Percentiles rank a stretch among this genome's conserved stretches.
Conservation (phyloP, 371 early-diverging fungal species). For the Lichtheimia ramosa region DNA sequence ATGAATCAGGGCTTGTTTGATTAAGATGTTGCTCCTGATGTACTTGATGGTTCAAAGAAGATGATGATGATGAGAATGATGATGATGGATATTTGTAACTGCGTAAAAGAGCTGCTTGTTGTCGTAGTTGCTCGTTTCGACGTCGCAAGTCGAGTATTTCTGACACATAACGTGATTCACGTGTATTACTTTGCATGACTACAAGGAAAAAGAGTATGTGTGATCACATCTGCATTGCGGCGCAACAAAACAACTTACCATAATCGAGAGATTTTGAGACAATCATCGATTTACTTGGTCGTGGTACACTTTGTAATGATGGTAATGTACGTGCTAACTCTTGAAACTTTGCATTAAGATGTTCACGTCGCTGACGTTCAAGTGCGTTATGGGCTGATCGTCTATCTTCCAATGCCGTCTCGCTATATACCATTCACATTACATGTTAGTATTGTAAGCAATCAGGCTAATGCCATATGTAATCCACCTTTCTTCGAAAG, state of each 20-base stretch:
- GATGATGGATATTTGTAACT: neutral
- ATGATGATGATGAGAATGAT: no score
- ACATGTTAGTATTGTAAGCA: neutral
- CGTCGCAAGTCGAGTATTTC: constrained; percentile 29
- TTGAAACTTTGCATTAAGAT: constrained; percentile 73
- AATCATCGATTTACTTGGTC: constrained; percentile 80
- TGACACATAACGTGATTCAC: constrained; percentile 23
- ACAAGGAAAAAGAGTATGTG: neutral
- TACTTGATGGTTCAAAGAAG: neutral
- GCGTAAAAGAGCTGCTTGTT: constrained; percentile 20
- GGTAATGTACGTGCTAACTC: constrained; percentile 78
- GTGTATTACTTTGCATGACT: constrained; percentile 25
- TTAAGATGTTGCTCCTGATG: neutral
- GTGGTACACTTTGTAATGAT: constrained; percentile 68
- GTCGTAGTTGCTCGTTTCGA: constrained; percentile 30
- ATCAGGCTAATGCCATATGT: no score
- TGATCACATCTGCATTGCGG: neutral
- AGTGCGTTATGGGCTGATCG: constrained; percentile 79
- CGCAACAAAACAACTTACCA: constrained; percentile 24
- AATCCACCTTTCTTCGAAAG: no score
- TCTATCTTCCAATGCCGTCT: neutral
- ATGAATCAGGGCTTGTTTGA: neutral
- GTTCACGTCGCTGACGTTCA: constrained; percentile 80
- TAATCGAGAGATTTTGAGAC: constrained; percentile 74
- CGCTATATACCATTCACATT: no score